Evolutionary conservation across 192 early-diverging fungal genomes (phyloP).

Genomic region (Coemansia sp.): DNA sequence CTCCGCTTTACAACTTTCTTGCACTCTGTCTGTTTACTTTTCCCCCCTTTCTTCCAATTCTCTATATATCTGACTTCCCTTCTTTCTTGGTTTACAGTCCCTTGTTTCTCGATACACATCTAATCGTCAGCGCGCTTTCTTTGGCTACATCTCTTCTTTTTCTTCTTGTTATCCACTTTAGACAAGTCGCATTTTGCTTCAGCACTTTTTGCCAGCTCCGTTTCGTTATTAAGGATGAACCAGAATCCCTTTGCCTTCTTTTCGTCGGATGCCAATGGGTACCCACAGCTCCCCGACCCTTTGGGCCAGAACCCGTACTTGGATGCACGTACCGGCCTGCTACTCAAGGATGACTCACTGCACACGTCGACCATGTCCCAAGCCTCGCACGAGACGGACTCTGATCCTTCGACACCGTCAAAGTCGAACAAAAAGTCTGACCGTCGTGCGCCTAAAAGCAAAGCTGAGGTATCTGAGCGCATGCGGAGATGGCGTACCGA

Average conservation of each 20-base stretch:
- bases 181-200: not conserved
- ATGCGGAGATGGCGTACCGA: constrained; percentile 58
- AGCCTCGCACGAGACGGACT: constrained; percentile 48
- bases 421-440: constrained; percentile 37
- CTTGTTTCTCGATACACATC: constrained; percentile 1
- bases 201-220: not conserved
- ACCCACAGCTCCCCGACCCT: constrained; percentile 44
- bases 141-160: constrained; percentile 11
- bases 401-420: constrained; percentile 46
- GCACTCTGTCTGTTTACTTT: not conserved
- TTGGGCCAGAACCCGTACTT: constrained; percentile 31
- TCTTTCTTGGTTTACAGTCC: not conserved
- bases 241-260: constrained; percentile 56
- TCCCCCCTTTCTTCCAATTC: not conserved
- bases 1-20: constrained; percentile 5
- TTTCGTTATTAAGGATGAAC: constrained; percentile 30
- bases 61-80: not conserved
- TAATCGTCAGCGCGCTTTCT: not conserved
- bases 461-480: constrained; percentile 57
- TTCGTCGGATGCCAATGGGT: constrained; percentile 34
- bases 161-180: not conserved
- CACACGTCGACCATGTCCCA: constrained; percentile 52
- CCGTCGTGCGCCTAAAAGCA: constrained; percentile 51
- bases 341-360: constrained; percentile 43
- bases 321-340: constrained; percentile 24